A percentile compares a stretch with the other conserved stretches of the same genome.
Conservation (phyloP, 148 eudicot species). For the Silene latifolia region DNA sequence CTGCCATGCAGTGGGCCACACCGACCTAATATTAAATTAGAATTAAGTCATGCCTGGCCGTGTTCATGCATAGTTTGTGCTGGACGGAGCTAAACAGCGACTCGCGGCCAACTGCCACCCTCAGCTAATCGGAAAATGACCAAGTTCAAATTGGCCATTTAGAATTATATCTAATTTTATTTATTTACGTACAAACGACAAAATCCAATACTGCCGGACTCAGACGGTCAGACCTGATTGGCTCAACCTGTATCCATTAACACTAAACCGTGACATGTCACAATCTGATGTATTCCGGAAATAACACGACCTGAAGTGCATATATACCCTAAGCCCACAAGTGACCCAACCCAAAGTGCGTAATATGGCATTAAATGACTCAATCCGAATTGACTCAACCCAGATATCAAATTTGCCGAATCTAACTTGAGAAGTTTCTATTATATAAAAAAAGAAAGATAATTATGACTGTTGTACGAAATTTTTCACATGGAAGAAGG, state of each 20-base stretch:
- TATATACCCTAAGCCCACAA: neutral
- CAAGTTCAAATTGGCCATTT: neutral
- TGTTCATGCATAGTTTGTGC: too few species aligned
- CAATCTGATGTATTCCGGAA: neutral
- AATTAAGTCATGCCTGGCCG: too few species aligned
- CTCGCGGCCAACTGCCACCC: neutral
- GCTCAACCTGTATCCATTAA: neutral
- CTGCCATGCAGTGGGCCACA: too few species aligned
- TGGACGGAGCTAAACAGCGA: too few species aligned
- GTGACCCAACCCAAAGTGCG: neutral
- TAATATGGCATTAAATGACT: neutral
- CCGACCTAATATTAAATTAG: too few species aligned
- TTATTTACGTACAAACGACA: neutral
- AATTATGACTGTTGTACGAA: neutral
- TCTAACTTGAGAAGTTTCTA: neutral
- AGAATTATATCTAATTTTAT: too few species aligned
- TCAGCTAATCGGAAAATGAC: neutral
- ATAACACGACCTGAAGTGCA: neutral
- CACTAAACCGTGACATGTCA: too few species aligned
- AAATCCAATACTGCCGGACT: neutral
- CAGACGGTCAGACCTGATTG: neutral
- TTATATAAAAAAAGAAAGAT: neutral
- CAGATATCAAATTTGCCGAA: neutral
- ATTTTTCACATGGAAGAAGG: constrained; percentile 1
- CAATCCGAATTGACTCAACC: neutral